A percentile compares a stretch with the other conserved stretches of the same genome.
Conservation (phyloP, 2,329 filamentous ascomycete species). For the Trichoderma sp. region DNA sequence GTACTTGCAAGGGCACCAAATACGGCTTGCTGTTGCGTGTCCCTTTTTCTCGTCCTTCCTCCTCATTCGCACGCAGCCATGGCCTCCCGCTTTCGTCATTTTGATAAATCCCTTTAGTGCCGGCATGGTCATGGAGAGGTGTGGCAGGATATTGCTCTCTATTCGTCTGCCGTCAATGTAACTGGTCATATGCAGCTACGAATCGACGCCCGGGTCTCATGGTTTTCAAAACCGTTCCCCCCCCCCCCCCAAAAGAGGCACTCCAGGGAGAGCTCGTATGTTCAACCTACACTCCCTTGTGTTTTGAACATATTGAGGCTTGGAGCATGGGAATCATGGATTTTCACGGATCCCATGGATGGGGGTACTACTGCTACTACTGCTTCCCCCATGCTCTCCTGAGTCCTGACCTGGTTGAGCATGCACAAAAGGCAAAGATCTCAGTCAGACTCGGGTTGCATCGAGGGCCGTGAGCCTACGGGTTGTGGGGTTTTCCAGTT, state of each 20-base stretch:
- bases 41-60: background rate
- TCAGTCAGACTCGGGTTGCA: conserved; percentile 13
- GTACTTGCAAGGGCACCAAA: background rate
- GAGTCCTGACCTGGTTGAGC: background rate
- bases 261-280: background rate
- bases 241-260: background rate
- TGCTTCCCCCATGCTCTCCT: background rate
- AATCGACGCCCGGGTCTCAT: background rate
- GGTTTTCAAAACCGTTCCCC: background rate
- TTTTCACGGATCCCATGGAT: background rate
- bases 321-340: background rate
- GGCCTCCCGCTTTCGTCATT: background rate
- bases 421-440: conserved; percentile 4
- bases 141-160: background rate
- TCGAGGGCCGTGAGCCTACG: background rate
- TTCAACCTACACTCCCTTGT: background rate
- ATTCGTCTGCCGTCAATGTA: background rate
- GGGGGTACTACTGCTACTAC: no score
- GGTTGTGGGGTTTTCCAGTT: conserved; percentile 9
- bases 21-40: background rate
- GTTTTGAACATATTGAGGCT: background rate
- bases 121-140: conserved; percentile 3
- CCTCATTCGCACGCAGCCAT: background rate
- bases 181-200: conserved; percentile 9
- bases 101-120: conserved; percentile 7